A percentile compares a stretch with the other conserved stretches of the same genome.
phyloP scores from a whole-genome alignment of 1,139 yeast species.

The Kluyveromyces sp. region DNA sequence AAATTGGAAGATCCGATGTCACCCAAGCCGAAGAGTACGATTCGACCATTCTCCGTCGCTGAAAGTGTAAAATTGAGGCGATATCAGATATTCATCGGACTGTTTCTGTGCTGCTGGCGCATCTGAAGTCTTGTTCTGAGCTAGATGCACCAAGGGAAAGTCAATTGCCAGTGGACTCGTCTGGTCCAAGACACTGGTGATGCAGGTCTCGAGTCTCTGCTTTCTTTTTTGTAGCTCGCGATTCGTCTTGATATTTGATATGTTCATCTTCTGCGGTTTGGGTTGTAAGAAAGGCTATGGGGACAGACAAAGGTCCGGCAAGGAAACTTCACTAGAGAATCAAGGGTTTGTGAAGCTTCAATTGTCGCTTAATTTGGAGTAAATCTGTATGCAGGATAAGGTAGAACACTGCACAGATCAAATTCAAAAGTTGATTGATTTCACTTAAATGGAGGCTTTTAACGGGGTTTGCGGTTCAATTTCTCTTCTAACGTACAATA shows the following conservation, averaged over 20 bases:
- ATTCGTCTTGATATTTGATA: background rate
- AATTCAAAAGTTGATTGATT: too few species aligned
- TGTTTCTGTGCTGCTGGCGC: background rate
- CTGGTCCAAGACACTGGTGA: background rate
- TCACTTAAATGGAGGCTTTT: too few species aligned
- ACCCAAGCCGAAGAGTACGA: constrained; percentile 6
- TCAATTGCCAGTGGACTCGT: constrained; percentile 1
- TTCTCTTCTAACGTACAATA: too few species aligned
- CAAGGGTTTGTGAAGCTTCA: too few species aligned
- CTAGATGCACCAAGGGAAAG: constrained; percentile 2
- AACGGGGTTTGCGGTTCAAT: too few species aligned
- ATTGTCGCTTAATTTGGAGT: too few species aligned
- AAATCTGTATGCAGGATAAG: too few species aligned
- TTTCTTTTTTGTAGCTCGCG: constrained; percentile 3
- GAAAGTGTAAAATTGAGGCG: constrained; percentile 3
- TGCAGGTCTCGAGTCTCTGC: constrained; percentile 2
- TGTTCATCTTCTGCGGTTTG: too few species aligned
- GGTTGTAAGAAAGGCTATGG: too few species aligned
- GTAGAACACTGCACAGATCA: too few species aligned
- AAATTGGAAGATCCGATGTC: constrained; percentile 1
- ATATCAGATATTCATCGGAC: background rate
- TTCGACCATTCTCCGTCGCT: constrained; percentile 3
- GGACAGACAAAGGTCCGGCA: too few species aligned
- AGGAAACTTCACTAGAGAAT: too few species aligned
- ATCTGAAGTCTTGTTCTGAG: background rate